phyloP scores from a whole-genome alignment of 2,329 filamentous ascomycete species.

The Elsinoe ampelina region DNA sequence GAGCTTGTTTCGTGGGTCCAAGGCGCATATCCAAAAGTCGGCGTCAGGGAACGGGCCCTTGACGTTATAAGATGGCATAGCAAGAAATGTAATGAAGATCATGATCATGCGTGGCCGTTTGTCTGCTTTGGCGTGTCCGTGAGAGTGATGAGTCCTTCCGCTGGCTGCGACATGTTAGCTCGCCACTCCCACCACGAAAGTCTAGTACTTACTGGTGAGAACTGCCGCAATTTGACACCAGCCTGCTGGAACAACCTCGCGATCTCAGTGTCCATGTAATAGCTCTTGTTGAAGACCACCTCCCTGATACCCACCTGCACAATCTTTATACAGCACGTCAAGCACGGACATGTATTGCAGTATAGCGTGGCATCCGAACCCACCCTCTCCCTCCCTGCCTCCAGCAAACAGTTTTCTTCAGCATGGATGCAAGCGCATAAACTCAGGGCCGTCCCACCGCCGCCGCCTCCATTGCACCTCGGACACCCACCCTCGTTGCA shows the following conservation, averaged over 20 bases:
- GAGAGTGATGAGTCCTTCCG: conserved; percentile 27
- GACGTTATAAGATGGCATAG: conserved; percentile 1
- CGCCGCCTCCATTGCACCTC: conserved; percentile 70
- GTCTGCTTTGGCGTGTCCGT: conserved; percentile 10
- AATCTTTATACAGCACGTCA: conserved; percentile 98
- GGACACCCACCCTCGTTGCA: conserved; percentile 86
- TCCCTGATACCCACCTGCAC: conserved; percentile 91
- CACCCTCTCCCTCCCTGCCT: conserved; percentile 86
- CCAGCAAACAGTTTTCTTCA: conserved; percentile 91
- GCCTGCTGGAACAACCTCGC: conserved; percentile 75
- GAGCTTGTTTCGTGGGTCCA: conserved; percentile 87
- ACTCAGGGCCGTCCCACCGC: conserved; percentile 62
- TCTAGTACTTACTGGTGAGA: conserved; percentile 59
- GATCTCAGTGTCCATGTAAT: conserved; percentile 85
- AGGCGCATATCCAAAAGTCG: conserved; percentile 59
- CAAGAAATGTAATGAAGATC: conserved; percentile 5
- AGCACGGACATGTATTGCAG: conserved; percentile 90
- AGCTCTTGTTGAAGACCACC: conserved; percentile 87
- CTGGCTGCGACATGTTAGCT: conserved; percentile 18
- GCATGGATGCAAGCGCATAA: conserved; percentile 97
- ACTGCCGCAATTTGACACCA: conserved; percentile 78
- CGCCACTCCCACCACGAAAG: background rate
- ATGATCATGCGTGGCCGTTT: conserved; percentile 11
- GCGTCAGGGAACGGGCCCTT: conserved; percentile 6
- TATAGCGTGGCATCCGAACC: conserved; percentile 75